Conservation (phyloP, 1,284 basidiomycete species). For the Pyrrhoderma noxium region DNA sequence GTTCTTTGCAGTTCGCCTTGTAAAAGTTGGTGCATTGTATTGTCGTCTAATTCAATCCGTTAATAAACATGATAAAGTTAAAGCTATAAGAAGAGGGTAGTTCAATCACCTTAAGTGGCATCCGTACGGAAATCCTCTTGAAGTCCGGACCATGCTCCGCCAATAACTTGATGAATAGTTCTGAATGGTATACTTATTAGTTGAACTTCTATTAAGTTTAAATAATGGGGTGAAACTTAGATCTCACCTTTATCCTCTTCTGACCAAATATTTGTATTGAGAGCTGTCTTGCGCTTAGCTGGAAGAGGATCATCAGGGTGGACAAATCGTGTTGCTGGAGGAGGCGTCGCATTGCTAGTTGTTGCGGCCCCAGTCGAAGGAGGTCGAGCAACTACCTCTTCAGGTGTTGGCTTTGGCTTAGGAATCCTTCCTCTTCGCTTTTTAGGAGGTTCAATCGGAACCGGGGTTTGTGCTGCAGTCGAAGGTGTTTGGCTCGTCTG, state of each 20-base stretch:
- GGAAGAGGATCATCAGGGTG: too few species aligned
- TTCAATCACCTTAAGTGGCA: conserved; percentile 64
- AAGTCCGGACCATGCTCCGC: conserved; percentile 69
- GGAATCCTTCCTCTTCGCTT: conserved; percentile 17
- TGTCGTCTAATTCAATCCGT: conserved; percentile 43
- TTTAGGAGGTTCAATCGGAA: conserved; percentile 8
- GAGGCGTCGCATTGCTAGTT: conserved; percentile 30
- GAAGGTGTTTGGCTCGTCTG: too few species aligned
- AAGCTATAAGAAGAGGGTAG: neutral
- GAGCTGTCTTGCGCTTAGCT: too few species aligned
- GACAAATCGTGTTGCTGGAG: conserved; percentile 22
- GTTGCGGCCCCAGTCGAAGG: conserved; percentile 23
- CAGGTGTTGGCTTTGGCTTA: conserved; percentile 30
- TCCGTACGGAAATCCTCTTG: conserved; percentile 62
- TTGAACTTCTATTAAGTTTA: neutral
- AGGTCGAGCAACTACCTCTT: conserved; percentile 21
- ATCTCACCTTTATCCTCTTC: conserved; percentile 49
- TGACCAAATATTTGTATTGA: conserved; percentile 33
- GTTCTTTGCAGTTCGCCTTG: conserved; percentile 38
- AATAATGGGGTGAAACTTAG: too few species aligned
- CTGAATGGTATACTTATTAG: conserved; percentile 27
- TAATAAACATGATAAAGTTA: conserved; percentile 3
- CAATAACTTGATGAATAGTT: conserved; percentile 56
- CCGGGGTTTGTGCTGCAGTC: neutral
- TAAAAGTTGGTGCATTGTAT: conserved; percentile 72